Base-by-base conservation (phyloP, 2,329 filamentous ascomycete genomes). In the Cladobotryum mycophilum region DNA sequence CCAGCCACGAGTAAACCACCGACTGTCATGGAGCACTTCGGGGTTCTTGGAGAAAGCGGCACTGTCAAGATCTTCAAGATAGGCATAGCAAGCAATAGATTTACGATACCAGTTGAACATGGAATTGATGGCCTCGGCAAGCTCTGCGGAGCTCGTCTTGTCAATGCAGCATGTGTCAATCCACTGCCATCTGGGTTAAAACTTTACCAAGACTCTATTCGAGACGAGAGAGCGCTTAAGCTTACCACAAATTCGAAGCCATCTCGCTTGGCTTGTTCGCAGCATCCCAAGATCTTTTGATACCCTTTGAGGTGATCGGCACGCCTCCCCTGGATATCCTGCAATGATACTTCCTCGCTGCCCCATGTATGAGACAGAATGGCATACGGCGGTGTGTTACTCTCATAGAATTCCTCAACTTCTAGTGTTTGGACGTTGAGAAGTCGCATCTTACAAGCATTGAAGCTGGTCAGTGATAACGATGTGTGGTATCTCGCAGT, bases 341-440 rank as follows among this genome's bases (percentile, higher is more conserved):
- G 55, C 22, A 63, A 62, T 3, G 53, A 54, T 1, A 67, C 56
- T 45, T 70, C 65, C 1, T 62, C 60, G 1, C 57, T 49, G 8
- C 56, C 60, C 66, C 67, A 69, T 0, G 63, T 67, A 42, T 69
- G 67, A 2, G 66, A 69, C 1, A 71, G 58, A 20, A 70, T 69
- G 11, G 61, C 65, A 46, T 69, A 71, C 0, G 49, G 54, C 8
- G 59, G 59, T 3, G 48, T 44, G 15, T 48, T 18, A 15, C 40
- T 13, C 8, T 51, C 45, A 44, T 30, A 51, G 44, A 61, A 60
- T 5, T 59, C 48, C 25, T 56, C 52, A 3, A 65, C 17, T 36
- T 48, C 22, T 15, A 41, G 22, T 5, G 36, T 48, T 14, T 36
- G 15, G 3, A 36, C 33, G 36, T 48, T 41, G 35, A 48, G 35